These are phyloP conservation scores for Leccinum angustisporum DNA, from an alignment of 1,284 basidiomycete genomes.

Conservation along the genomic window DNA sequence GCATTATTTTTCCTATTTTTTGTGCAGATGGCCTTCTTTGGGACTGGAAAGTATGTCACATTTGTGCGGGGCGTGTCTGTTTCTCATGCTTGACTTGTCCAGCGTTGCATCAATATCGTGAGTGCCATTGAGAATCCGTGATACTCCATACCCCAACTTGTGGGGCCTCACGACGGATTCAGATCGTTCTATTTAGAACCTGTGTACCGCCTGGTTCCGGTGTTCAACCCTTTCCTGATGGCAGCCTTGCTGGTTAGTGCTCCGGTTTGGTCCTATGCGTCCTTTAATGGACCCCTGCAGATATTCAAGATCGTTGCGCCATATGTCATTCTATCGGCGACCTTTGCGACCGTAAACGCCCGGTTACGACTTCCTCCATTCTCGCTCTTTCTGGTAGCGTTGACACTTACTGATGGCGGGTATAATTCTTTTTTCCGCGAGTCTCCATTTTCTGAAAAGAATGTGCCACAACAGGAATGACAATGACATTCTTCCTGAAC, in stretches of 20 bases:
- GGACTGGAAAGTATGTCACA: conserved; percentile 76
- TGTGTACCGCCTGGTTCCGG: conserved; percentile 84
- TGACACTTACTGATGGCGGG: conserved; percentile 73
- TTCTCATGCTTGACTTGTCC: conserved; percentile 8
- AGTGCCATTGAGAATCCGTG: conserved; percentile 28
- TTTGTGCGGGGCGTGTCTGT: not conserved
- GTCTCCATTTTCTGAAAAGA: conserved; percentile 8
- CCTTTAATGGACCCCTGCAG: conserved; percentile 36
- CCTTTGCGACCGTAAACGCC: conserved; percentile 67
- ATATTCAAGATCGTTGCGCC: conserved; percentile 84
- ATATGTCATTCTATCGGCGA: conserved; percentile 72
- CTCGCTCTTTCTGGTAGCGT: conserved; percentile 72
- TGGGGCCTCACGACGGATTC: conserved; percentile 5
- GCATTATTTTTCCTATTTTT: conserved; percentile 86
- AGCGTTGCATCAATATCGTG: conserved; percentile 88
- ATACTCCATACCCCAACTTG: not conserved
- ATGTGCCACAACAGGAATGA: conserved; percentile 54
- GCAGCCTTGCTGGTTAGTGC: conserved; percentile 59
- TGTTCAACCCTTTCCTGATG: conserved; percentile 90
- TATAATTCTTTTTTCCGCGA: conserved; percentile 3
- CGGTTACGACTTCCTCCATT: conserved; percentile 70
- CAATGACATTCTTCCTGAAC: conserved; percentile 80
- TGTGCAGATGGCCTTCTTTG: conserved; percentile 87
- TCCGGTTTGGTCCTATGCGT: conserved; percentile 6
- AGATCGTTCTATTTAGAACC: conserved; percentile 89